Evolutionary conservation across 2,329 filamentous ascomycete genomes (phyloP).

Genomic region (Aspergillus sp.): DNA sequence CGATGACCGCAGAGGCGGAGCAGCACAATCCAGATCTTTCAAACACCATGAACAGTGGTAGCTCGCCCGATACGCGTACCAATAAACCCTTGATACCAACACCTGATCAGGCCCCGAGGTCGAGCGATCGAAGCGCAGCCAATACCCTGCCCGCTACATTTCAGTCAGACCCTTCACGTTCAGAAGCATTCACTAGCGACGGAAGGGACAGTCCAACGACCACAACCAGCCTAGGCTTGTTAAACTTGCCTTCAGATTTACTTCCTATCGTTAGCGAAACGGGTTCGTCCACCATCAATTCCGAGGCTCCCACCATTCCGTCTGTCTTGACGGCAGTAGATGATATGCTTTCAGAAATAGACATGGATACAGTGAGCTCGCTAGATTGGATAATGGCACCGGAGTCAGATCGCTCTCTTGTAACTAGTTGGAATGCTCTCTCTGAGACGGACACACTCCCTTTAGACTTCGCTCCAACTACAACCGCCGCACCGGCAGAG

Average conservation of each 20-base stretch:
- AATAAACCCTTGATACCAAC: constrained; percentile 1
- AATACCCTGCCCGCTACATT: not conserved
- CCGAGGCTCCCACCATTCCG: not conserved
- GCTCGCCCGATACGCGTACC: too few species aligned
- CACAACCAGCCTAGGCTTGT: not conserved
- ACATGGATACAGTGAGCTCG: constrained; percentile 1
- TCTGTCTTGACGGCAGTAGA: not conserved
- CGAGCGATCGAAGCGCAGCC: not conserved
- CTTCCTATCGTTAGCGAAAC: not conserved
- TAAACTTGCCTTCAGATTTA: constrained; percentile 1
- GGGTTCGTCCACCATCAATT: not conserved
- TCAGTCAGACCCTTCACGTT: not conserved
- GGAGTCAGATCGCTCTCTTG: not conserved
- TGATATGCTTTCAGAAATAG: constrained; percentile 4
- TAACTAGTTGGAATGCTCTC: not conserved
- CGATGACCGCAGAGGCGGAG: too few species aligned
- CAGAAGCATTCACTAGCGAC: not conserved
- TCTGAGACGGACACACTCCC: not conserved
- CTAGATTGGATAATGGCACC: not conserved
- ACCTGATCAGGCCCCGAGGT: not conserved
- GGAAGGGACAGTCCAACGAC: not conserved
- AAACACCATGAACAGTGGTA: too few species aligned
- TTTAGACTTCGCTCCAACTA: constrained; percentile 2
- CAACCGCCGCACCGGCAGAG: constrained; percentile 1
- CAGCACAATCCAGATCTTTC: too few species aligned